Percentiles rank a stretch among this genome's conserved stretches.
These are phyloP conservation scores for Actinomortierella ambigua DNA, from an alignment of 371 early-diverging fungal genomes.

Conservation along the genomic window DNA sequence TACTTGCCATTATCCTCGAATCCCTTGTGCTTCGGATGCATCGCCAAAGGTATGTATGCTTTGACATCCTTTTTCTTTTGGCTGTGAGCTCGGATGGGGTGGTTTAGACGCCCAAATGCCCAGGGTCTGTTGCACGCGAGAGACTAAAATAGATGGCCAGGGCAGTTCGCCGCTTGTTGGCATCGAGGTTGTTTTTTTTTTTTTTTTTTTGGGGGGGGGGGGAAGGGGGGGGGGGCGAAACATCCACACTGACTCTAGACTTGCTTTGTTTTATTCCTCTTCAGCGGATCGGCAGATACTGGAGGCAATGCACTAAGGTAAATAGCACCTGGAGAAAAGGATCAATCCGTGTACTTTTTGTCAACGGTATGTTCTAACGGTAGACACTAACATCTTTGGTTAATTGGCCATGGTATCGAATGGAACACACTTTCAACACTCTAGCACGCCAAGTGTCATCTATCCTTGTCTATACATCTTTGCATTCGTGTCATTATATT, in stretches of 20 bases:
- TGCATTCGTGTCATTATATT: conserved; percentile 27
- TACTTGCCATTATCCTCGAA: conserved; percentile 18
- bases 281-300: not conserved
- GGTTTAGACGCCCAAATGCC: not conserved
- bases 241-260: too few relatives aligned
- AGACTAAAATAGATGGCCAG: too few relatives aligned
- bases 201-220: not conserved
- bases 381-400: not conserved
- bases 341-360: not conserved
- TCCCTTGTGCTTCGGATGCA: conserved; percentile 31
- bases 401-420: not conserved
- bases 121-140: not conserved
- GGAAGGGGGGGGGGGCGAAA: too few relatives aligned
- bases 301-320: conserved; percentile 28
- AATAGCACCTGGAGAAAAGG: not conserved
- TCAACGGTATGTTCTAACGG: not conserved
- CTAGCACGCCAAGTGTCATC: conserved; percentile 37
- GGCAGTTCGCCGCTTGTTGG: too few relatives aligned
- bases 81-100: not conserved
- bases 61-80: not conserved
- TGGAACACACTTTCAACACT: not conserved
- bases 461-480: conserved; percentile 35
- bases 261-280: not conserved
- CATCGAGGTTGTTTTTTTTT: too few relatives aligned
- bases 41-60: conserved; percentile 3